A percentile compares a stretch with the other conserved stretches of the same genome.
Conservation (phyloP, 495 filamentous ascomycete species). For the Neurospora sp. region DNA sequence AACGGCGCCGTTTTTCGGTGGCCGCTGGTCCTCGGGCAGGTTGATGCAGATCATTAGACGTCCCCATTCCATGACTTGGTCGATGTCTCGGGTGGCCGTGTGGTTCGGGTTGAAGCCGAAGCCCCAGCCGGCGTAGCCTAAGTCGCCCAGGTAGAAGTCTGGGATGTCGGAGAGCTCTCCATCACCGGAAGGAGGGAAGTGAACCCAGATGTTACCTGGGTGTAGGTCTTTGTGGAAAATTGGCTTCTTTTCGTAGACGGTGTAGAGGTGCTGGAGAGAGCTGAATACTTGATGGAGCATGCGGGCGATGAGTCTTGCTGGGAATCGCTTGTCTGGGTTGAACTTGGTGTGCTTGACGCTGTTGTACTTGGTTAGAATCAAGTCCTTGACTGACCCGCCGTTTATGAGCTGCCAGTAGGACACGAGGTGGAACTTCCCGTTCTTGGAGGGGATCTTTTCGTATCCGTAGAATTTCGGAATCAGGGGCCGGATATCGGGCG, state of each 20-base stretch:
- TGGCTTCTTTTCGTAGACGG: neutral
- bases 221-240: conserved; percentile 1
- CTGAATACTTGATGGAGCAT: conserved; percentile 1
- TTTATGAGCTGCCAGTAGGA: conserved; percentile 5
- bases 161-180: neutral
- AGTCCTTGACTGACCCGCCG: neutral
- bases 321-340: neutral
- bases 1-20: neutral
- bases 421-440: neutral
- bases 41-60: neutral
- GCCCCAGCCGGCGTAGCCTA: neutral
- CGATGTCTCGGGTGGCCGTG: neutral
- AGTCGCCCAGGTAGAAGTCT: conserved; percentile 4
- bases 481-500: neutral
- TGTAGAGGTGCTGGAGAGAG: conserved; percentile 2
- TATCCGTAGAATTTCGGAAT: neutral
- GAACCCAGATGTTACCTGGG: neutral
- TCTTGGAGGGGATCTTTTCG: neutral
- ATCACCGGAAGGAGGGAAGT: neutral
- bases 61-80: neutral
- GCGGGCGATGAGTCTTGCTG: neutral
- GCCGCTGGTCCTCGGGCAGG: neutral
- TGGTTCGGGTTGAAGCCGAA: neutral
- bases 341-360: neutral
- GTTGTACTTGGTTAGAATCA: neutral